A percentile compares a stretch with the other conserved stretches of the same genome.
These are phyloP conservation scores for Arabidopsis hybrid DNA, from an alignment of 441 rosid species.

Conservation along the genomic window DNA sequence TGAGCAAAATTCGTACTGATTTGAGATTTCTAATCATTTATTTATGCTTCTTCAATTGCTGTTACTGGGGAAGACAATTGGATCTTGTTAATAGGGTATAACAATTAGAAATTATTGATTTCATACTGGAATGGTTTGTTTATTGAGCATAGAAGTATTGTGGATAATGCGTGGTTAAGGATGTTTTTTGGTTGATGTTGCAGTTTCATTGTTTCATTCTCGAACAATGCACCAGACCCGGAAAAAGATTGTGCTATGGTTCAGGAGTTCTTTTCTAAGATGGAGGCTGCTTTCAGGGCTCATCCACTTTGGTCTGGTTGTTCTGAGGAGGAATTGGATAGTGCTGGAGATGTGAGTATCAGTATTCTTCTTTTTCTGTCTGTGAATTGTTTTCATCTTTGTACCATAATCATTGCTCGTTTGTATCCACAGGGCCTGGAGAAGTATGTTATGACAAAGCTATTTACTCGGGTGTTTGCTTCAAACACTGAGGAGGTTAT, in stretches of 20 bases:
- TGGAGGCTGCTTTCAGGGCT: slow-evolving; percentile 90
- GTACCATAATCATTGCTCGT: background rate
- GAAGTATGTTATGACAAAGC: slow-evolving; percentile 96
- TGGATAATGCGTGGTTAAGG: background rate
- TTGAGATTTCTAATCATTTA: background rate
- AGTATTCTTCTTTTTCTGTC: background rate
- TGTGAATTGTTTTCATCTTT: background rate
- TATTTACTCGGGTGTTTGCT: slow-evolving; percentile 87
- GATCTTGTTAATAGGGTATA: too few species aligned
- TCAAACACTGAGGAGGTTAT: slow-evolving; percentile 84
- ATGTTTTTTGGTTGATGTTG: slow-evolving; percentile 35
- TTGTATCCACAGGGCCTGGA: slow-evolving; percentile 79
- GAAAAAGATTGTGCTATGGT: slow-evolving; percentile 74
- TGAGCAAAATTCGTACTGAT: slow-evolving; percentile 8
- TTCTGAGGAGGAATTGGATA: slow-evolving; percentile 94
- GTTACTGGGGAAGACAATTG: too few species aligned
- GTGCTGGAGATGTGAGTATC: slow-evolving; percentile 86
- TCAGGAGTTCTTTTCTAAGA: slow-evolving; percentile 75
- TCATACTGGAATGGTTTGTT: too few species aligned
- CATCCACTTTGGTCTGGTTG: slow-evolving; percentile 99
- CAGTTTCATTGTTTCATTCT: slow-evolving; percentile 86
- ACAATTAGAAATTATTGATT: too few species aligned
- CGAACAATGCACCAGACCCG: slow-evolving; percentile 83
- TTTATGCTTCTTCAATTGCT: too few species aligned
- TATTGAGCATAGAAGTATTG: background rate